These are phyloP conservation scores for Gremmenia infestans DNA, from an alignment of 2,329 filamentous ascomycete species.

Conservation along the genomic window DNA sequence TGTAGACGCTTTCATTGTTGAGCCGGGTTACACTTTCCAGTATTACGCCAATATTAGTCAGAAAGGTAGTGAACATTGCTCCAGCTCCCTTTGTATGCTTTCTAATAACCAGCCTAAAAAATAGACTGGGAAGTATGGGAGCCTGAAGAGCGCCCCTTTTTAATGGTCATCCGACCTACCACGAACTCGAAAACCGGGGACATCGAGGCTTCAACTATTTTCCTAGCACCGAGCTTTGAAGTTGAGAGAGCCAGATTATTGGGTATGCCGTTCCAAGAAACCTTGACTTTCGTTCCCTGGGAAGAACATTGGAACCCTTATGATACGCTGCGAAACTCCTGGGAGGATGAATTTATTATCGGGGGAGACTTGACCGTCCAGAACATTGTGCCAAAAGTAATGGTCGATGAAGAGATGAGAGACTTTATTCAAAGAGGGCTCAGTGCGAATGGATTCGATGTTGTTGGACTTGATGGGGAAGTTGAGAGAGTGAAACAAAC, in stretches of 20 bases:
- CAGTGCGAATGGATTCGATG: constrained; percentile 47
- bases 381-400: constrained; percentile 38
- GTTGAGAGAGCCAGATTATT: constrained; percentile 54
- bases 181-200: constrained; percentile 34
- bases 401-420: constrained; percentile 61
- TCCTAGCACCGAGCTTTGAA: constrained; percentile 56
- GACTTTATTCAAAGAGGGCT: constrained; percentile 58
- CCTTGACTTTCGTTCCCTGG: constrained; percentile 52
- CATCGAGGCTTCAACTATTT: constrained; percentile 50
- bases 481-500: constrained; percentile 55
- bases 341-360: constrained; percentile 5
- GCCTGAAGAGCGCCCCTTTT: constrained; percentile 57
- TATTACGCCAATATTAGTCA: constrained; percentile 60
- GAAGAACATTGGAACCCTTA: constrained; percentile 64
- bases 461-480: constrained; percentile 47
- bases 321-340: constrained; percentile 44
- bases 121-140: constrained; percentile 61
- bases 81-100: too few species aligned
- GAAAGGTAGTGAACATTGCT: background rate
- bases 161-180: constrained; percentile 53
- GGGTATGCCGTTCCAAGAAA: constrained; percentile 47
- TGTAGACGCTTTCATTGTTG: constrained; percentile 55
- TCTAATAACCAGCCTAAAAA: background rate
- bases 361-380: constrained; percentile 26
- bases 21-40: constrained; percentile 61